These are phyloP conservation scores for Arachis hypogaea DNA, from an alignment of 306 rosid genomes.

Conservation along the genomic window DNA sequence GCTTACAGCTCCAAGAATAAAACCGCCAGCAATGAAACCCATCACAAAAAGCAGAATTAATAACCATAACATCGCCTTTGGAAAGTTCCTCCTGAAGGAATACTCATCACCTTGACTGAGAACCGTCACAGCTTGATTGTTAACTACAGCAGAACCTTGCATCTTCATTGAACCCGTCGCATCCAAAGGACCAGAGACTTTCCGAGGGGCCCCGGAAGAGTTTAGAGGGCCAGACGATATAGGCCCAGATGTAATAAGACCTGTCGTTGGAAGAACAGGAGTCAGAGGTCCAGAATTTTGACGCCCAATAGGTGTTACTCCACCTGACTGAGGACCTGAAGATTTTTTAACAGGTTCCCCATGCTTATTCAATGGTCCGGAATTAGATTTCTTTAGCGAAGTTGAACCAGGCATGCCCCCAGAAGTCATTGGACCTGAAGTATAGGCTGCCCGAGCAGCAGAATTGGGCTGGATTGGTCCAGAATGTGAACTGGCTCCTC, in stretches of 20 bases:
- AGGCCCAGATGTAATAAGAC: slow-evolving; percentile 96
- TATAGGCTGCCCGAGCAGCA: slow-evolving; percentile 66
- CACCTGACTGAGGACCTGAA: slow-evolving; percentile 97
- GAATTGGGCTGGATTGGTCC: slow-evolving; percentile 84
- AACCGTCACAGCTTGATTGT: slow-evolving; percentile 82
- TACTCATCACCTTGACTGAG: slow-evolving; percentile 78
- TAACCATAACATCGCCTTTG: slow-evolving; percentile 84
- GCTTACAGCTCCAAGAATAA: slow-evolving; percentile 95
- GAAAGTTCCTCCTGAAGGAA: slow-evolving; percentile 85
- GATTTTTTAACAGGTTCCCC: slow-evolving; percentile 93
- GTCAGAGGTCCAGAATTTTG: slow-evolving; percentile 91
- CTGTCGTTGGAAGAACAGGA: slow-evolving; percentile 90
- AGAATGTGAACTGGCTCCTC: slow-evolving; percentile 92
- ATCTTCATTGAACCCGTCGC: slow-evolving; percentile 77
- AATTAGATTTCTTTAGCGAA: slow-evolving; percentile 78
- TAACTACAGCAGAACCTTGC: slow-evolving; percentile 64
- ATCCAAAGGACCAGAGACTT: slow-evolving; percentile 89
- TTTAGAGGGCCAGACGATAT: slow-evolving; percentile 88
- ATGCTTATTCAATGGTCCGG: slow-evolving; percentile 94
- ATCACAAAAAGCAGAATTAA: slow-evolving; percentile 88
- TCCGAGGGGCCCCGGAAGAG: slow-evolving; percentile 91
- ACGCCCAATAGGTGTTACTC: slow-evolving; percentile 78
- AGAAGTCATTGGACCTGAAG: slow-evolving; percentile 82
- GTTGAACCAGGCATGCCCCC: slow-evolving; percentile 64
- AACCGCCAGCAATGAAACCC: slow-evolving; percentile 99